A percentile compares a stretch with the other conserved stretches of the same genome.
Evolutionary conservation across 805 yeast genomes (phyloP).

Genomic region (Sugiyamaella mastotermitis): DNA sequence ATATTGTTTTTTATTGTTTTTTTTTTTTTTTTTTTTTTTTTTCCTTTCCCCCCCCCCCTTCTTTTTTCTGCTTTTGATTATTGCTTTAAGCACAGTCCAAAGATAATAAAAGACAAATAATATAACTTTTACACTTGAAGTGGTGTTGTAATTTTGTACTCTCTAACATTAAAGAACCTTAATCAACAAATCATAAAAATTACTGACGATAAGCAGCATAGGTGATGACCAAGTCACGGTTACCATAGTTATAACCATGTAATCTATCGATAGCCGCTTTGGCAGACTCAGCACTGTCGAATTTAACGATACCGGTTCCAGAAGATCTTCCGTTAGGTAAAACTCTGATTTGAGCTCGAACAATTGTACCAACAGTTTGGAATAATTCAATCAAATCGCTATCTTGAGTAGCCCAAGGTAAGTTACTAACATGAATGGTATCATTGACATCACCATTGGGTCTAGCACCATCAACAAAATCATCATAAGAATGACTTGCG

Average conservation of each 20-base stretch:
- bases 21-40: no score
- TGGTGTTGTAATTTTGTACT: not conserved
- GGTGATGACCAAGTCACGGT: slow-evolving; percentile 60
- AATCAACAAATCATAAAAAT: not conserved
- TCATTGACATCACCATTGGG: slow-evolving; percentile 58
- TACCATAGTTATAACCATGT: slow-evolving; percentile 79
- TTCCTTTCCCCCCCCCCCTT: no score
- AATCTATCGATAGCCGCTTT: slow-evolving; percentile 69
- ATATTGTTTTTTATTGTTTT: no score
- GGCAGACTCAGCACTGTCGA: slow-evolving; percentile 60
- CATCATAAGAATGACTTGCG: slow-evolving; percentile 24
- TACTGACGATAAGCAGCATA: slow-evolving; percentile 45
- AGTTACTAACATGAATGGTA: slow-evolving; percentile 62
- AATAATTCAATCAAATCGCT: slow-evolving; percentile 81
- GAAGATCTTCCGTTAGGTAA: slow-evolving; percentile 58
- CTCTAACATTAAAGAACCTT: no score
- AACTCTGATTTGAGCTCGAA: slow-evolving; percentile 68
- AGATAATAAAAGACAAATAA: no score
- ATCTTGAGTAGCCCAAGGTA: slow-evolving; percentile 86
- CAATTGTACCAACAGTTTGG: slow-evolving; percentile 73
- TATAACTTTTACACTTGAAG: not conserved
- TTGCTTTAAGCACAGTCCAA: no score
- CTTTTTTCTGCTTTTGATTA: no score
- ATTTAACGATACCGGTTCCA: slow-evolving; percentile 83
- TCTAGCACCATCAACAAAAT: slow-evolving; percentile 58